These are phyloP conservation scores for Curvularia spicifera DNA, from an alignment of 2,329 filamentous ascomycete species.

Conservation along the genomic window DNA sequence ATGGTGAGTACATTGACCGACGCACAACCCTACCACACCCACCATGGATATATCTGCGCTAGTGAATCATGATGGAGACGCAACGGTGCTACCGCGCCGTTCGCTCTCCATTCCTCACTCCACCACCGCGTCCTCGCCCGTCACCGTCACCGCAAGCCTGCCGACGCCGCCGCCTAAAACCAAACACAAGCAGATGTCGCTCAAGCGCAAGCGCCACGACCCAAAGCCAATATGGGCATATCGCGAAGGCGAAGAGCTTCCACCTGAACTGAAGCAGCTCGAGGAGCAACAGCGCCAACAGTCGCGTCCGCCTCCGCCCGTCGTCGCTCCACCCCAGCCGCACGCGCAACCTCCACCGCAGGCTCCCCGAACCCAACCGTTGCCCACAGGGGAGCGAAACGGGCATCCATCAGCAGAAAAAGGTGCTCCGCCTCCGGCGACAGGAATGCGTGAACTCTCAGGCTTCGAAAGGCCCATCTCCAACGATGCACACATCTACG, in stretches of 20 bases:
- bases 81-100: conserved; percentile 40
- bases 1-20: conserved; percentile 20
- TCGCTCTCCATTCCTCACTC: conserved; percentile 40
- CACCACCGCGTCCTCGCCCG: conserved; percentile 37
- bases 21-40: conserved; percentile 30
- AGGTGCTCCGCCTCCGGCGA: conserved; percentile 16
- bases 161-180: conserved; percentile 31
- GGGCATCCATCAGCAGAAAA: conserved; percentile 24
- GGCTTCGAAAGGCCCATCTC: conserved; percentile 67
- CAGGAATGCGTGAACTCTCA: conserved; percentile 22
- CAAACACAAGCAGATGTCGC: conserved; percentile 35
- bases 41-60: conserved; percentile 48
- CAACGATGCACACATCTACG: conserved; percentile 68
- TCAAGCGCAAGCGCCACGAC: conserved; percentile 47
- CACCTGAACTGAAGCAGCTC: conserved; percentile 33
- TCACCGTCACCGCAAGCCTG: conserved; percentile 38
- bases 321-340: conserved; percentile 20
- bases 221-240: conserved; percentile 49
- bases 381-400: conserved; percentile 27
- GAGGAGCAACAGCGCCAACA: conserved; percentile 34
- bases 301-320: conserved; percentile 29
- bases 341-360: conserved; percentile 24
- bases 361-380: conserved; percentile 17
- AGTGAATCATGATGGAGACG: conserved; percentile 43
- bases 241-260: conserved; percentile 36